phyloP scores from a whole-genome alignment of 2,329 filamentous ascomycete species.

The Nannizziopsis arthrosporioides region DNA sequence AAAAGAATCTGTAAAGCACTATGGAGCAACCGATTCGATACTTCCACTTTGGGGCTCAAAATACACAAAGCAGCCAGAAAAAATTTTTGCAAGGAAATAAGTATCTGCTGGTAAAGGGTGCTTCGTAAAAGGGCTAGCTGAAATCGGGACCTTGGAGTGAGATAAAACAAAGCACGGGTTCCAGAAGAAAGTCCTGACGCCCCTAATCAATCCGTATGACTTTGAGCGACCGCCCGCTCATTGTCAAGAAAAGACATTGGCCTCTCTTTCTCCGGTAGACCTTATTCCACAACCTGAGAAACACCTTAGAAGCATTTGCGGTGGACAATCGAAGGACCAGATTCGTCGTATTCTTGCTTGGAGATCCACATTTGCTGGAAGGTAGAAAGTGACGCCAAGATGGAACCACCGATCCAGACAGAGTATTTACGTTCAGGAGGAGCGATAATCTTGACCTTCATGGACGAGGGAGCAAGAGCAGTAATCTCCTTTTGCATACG shows the following conservation, averaged over 20 bases:
- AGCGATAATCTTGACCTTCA: conserved; percentile 99
- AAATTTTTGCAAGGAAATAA: conserved; percentile 4
- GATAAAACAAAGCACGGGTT: conserved; percentile 6
- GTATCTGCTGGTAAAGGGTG: conserved; percentile 4
- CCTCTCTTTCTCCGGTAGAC: conserved; percentile 1
- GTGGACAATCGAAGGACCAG: conserved; percentile 97
- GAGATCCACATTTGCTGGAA: conserved; percentile 99
- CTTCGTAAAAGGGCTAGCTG: conserved; percentile 8
- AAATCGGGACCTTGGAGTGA: conserved; percentile 4
- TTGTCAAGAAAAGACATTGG: conserved; percentile 7
- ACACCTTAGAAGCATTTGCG: conserved; percentile 99
- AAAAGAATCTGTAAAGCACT: no score
- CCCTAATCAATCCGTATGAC: conserved; percentile 1
- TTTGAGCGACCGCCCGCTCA: background rate
- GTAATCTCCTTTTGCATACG: conserved; percentile 99
- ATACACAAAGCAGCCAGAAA: conserved; percentile 7
- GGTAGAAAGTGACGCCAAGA: conserved; percentile 96
- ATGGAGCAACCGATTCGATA: background rate
- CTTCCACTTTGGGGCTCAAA: conserved; percentile 6
- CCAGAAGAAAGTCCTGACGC: conserved; percentile 3
- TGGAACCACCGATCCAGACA: conserved; percentile 99
- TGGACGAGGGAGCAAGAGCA: conserved; percentile 94
- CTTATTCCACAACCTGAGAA: conserved; percentile 2
- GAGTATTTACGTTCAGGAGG: conserved; percentile 99
- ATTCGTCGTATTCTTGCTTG: conserved; percentile 99